These are phyloP conservation scores for Rhodosporidiobolus sp. DNA, from an alignment of 768 basidiomycete species.

Conservation along the genomic window DNA sequence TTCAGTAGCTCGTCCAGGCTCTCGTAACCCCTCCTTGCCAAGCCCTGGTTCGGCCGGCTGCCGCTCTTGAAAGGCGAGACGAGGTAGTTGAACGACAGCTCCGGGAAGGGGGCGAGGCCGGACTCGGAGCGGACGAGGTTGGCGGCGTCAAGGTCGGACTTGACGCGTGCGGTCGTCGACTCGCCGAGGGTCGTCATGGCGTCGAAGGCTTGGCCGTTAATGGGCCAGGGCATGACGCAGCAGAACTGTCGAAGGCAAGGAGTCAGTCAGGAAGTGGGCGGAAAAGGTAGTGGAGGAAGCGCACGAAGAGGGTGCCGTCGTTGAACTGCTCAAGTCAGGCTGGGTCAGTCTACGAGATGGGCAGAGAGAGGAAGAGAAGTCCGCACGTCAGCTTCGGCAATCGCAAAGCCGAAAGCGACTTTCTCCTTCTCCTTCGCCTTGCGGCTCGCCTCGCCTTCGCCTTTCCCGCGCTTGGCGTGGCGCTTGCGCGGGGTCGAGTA, in stretches of 20 bases:
- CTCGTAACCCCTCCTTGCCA: not conserved
- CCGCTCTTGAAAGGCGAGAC: not conserved
- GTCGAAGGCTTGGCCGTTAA: slow-evolving; percentile 12
- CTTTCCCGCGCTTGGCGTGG: not conserved
- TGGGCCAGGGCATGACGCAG: slow-evolving; percentile 10
- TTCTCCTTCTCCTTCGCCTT: not conserved
- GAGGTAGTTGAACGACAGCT: not conserved
- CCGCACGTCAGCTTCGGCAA: not conserved
- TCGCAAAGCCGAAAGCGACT: not conserved
- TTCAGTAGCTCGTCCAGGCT: not conserved
- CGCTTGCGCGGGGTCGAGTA: slow-evolving; percentile 7
- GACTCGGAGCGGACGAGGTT: not conserved
- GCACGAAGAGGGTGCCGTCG: not conserved
- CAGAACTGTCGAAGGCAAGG: not conserved
- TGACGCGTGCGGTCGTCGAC: not conserved
- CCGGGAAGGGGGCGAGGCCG: not conserved
- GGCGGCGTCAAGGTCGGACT: not conserved
- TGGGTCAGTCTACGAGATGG: not conserved
- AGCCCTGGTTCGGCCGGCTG: not conserved
- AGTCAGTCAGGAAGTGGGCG: not conserved
- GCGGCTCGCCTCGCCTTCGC: not conserved
- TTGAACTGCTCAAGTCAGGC: not conserved
- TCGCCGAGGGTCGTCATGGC: slow-evolving; percentile 2
- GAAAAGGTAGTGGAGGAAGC: not conserved
- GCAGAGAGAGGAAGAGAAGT: not conserved